phyloP scores from a whole-genome alignment of 371 early-diverging fungal species.

The Circinella umbellata region DNA sequence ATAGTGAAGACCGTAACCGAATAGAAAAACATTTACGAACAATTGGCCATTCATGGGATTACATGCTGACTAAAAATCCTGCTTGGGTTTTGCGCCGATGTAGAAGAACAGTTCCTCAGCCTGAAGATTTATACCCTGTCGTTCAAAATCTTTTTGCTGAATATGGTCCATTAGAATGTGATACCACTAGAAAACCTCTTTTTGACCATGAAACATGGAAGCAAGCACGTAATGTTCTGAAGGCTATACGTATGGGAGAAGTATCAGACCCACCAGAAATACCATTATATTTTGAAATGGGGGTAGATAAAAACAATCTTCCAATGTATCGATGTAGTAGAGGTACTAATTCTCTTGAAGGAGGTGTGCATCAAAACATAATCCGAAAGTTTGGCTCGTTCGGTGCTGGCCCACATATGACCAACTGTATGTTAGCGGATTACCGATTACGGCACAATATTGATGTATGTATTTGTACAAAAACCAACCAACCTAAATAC shows the following conservation, averaged over 20 bases:
- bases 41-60: neutral
- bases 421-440: neutral
- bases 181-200: neutral
- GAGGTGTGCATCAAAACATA: neutral
- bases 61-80: neutral
- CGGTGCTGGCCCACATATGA: conserved; percentile 1
- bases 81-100: neutral
- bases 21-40: neutral
- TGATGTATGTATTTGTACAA: neutral
- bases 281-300: neutral
- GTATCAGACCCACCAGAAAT: neutral
- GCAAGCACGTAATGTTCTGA: neutral
- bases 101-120: neutral
- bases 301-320: neutral
- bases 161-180: neutral
- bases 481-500: too few relatives aligned
- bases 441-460: conserved; percentile 1
- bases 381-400: neutral
- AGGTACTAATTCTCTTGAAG: conserved; percentile 3
- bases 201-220: neutral
- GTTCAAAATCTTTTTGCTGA: neutral
- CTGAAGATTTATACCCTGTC: neutral
- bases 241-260: neutral
- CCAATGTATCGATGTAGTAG: neutral
- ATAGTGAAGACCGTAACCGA: neutral